Evolutionary conservation across 2,329 filamentous ascomycete genomes (phyloP).

Genomic region (Stachybotrys echinatus): DNA sequence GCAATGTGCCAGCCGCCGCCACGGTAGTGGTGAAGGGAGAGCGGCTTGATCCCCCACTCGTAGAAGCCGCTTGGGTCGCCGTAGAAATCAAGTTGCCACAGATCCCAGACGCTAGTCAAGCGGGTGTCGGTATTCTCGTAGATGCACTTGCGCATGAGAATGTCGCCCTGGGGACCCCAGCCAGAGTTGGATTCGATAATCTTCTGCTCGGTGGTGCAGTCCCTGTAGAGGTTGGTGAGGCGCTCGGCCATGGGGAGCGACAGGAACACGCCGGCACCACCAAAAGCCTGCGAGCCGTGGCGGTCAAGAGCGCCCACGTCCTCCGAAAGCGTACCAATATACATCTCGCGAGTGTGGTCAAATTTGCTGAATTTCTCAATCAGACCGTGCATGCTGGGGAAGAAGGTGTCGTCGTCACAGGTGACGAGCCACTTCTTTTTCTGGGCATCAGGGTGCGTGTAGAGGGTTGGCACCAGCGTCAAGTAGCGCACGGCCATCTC

Average conservation of each 20-base stretch:
- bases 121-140: conserved; percentile 56
- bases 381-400: conserved; percentile 52
- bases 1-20: conserved; percentile 52
- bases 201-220: conserved; percentile 44
- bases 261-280: conserved; percentile 59
- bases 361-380: conserved; percentile 45
- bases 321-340: conserved; percentile 58
- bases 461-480: conserved; percentile 48
- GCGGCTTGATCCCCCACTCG: conserved; percentile 54
- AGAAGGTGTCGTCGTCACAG: conserved; percentile 63
- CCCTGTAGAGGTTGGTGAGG: conserved; percentile 37
- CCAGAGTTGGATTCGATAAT: conserved; percentile 50
- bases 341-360: conserved; percentile 47
- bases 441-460: conserved; percentile 42
- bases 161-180: conserved; percentile 57
- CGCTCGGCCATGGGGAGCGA: conserved; percentile 44
- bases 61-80: conserved; percentile 60
- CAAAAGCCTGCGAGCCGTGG: conserved; percentile 59
- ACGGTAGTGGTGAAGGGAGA: conserved; percentile 61
- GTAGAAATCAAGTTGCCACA: conserved; percentile 57
- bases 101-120: conserved; percentile 50
- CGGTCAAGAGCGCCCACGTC: conserved; percentile 54
- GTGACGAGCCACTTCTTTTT: conserved; percentile 55
- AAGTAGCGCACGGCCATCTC: conserved; percentile 57
- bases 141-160: conserved; percentile 57